Base-by-base conservation (phyloP, 2,329 filamentous ascomycete genomes). In the Alternaria postmessia region DNA sequence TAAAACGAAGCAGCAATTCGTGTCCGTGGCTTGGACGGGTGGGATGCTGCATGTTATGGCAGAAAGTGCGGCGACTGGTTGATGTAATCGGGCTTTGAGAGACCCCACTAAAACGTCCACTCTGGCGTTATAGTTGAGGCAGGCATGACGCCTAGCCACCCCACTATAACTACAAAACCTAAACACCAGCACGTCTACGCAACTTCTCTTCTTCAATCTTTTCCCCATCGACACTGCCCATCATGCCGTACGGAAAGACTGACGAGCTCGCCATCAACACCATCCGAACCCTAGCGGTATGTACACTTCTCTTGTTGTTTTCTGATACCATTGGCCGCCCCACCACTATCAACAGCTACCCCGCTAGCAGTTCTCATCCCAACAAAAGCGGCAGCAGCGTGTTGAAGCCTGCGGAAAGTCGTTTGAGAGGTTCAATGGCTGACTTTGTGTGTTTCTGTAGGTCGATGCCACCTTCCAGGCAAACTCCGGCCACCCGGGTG, bases 401-500 rank as follows among this genome's bases (percentile, higher is more conserved):
- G 12, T 54, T 30, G 11, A 12, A 42, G 30, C 4, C 26, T 16
- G 41, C 7, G 24, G 3, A 30, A 20, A 18, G 32, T 36, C 34
- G 24, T 28, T 30, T 16, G 14, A 22, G 20, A 49, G 30, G 20
- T 30, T 64, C 71, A 77, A 77, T 72, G 70, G 70, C 76, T 79
- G 66, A 79, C 57, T 63, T 51, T 54, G 52, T 54, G 43, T 59
- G 39, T 47, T 57, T 63, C 55, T 59, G 72, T 80, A 99, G 95
- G 92, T 93, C 85, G 95, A 99, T 97, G 95, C 94, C 81, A 97
- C 94, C 78, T 89, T 90, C 83, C 87, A 91, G 81, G 93, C 94
- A 81, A 98, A 98, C 88, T 97, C 94, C 69, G 95, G 95, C 80
- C 95, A 99, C 85, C 95, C 95, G 77, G 95, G 95, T 87, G 95